phyloP scores from a whole-genome alignment of 345 rosid genomes.

The Citrus trifoliata region DNA sequence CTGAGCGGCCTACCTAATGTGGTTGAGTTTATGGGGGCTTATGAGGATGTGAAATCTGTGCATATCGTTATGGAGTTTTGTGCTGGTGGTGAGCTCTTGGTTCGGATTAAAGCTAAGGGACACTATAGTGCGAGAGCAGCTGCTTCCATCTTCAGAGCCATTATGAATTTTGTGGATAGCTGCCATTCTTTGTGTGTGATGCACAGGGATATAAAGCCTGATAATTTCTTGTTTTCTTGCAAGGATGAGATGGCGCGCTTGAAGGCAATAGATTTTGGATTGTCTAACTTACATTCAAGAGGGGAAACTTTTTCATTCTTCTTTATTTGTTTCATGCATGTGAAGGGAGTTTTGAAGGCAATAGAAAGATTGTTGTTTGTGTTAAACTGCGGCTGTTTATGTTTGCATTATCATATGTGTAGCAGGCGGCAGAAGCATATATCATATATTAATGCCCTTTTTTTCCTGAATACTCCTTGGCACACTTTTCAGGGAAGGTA shows the following conservation, averaged over 20 bases:
- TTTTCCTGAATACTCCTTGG: neutral
- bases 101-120: conserved; percentile 30
- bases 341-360: neutral
- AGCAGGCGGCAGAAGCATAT: no score
- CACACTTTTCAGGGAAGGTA: conserved; percentile 51
- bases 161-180: conserved; percentile 41
- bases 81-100: conserved; percentile 39
- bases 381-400: neutral
- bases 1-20: conserved; percentile 29
- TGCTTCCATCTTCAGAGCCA: conserved; percentile 24
- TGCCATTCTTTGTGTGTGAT: conserved; percentile 88
- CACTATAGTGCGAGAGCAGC: conserved; percentile 35
- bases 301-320: conserved; percentile 27
- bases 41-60: conserved; percentile 35
- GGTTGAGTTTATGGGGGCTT: conserved; percentile 33
- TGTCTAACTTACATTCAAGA: conserved; percentile 59
- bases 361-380: no score
- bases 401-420: neutral
- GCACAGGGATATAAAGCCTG: conserved; percentile 54
- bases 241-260: conserved; percentile 26
- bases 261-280: conserved; percentile 68
- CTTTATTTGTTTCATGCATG: neutral
- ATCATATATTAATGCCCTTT: neutral
- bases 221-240: conserved; percentile 36
- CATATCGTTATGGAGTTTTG: conserved; percentile 41